Base-by-base conservation (phyloP, 495 filamentous ascomycete genomes). In the Saxophila tyrrhenica region DNA sequence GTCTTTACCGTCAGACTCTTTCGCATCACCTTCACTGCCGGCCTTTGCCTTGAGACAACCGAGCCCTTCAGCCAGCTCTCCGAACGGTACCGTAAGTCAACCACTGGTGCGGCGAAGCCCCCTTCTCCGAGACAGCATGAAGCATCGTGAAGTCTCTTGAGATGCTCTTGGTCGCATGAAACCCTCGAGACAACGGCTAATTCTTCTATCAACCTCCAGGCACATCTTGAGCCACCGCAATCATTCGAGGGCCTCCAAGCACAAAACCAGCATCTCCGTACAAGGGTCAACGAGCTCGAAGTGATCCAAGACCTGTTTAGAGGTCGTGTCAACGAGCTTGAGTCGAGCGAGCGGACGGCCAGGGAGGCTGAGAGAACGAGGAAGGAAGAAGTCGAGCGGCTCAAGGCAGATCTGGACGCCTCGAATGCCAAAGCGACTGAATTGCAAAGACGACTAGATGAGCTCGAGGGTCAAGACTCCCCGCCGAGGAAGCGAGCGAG, bases 241-340 rank as follows among this genome's bases (percentile, higher is more conserved):
- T 86, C 85, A 10, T 88, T 87, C 44, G 74, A 73, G 47, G 62
- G 58, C 9, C 60, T 68, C 22, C 60, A 63, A 11, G 22, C 68
- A 21, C 58, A 56, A 43, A 68, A 69, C 62, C 70, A 63, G 56
- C 58, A 68, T 2, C 46, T 61, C 21, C 65, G 61, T 3, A 66
- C 62, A n/a, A 60, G 66, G 35, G 47, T 73, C 43, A 60, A 53
- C 29, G 92, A 99, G 67, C 75, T 99, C 20, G 92, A 99, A 65
- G 79, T 99, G 47, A 94, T 99, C 67, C 95, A 96, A 61, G 88
- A 89, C 60, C 76, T 98, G 23, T 97, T 94, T 73, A 77, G 86
- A 25, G 86, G 85, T n/a, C 82, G 90, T 22, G 85, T 97, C 39
- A 77, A 78, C 17, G 87, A 97, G 64, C 77, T 95, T 1, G 91